Evolutionary conservation across 148 eudicot genomes (phyloP).

Genomic region (Persicaria maculosa): DNA sequence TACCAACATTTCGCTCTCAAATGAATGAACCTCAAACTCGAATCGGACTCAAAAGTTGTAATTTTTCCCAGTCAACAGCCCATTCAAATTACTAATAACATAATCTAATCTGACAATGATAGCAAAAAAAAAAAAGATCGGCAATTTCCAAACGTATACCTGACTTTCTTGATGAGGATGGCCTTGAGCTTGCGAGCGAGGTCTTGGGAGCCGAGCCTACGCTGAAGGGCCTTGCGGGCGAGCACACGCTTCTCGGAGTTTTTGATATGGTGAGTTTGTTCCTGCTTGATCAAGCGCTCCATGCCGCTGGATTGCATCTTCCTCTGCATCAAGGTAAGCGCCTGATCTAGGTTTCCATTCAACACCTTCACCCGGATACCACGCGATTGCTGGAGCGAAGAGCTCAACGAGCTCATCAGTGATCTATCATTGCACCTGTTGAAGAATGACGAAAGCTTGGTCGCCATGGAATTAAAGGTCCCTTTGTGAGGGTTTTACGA

Average conservation of each 20-base stretch:
- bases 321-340: constrained; percentile 52
- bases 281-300: constrained; percentile 59
- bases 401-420: constrained; percentile 10
- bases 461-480: neutral
- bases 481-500: neutral
- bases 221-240: constrained; percentile 56
- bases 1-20: neutral
- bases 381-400: constrained; percentile 62
- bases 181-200: constrained; percentile 68
- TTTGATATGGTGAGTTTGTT: constrained; percentile 55
- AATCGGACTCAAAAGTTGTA: neutral
- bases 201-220: constrained; percentile 48
- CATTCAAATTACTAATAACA: neutral
- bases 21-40: neutral
- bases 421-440: constrained; percentile 1
- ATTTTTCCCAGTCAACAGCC: neutral
- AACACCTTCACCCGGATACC: constrained; percentile 60
- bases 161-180: constrained; percentile 76
- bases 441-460: constrained; percentile 4
- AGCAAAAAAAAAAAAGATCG: neutral
- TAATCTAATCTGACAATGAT: neutral
- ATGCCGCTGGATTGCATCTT: constrained; percentile 73
- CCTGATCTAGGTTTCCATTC: constrained; percentile 58
- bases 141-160: constrained; percentile 23
- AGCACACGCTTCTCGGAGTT: constrained; percentile 80